Base-by-base conservation (phyloP, 2,329 filamentous ascomycete genomes). In the Cephalotrichum gorgonifer region DNA sequence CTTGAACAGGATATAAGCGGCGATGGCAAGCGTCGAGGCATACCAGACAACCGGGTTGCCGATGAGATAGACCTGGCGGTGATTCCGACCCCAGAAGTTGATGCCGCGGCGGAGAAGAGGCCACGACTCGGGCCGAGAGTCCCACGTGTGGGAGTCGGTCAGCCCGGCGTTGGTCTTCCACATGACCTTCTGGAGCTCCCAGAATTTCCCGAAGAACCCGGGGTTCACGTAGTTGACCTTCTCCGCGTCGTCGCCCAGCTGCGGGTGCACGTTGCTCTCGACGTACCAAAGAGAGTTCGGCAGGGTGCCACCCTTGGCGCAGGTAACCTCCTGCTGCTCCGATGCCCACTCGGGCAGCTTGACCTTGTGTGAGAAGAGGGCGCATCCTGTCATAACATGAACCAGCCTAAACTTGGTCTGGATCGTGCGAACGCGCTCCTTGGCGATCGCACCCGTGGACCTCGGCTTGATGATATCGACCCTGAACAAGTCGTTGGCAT, bases 321-420 rank as follows among this genome's bases (percentile, higher is more conserved):
- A 98, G 20, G 91, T 97, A n/a, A 98, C 93, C 68, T 98, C 93
- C 66, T 98, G 93, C 66, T 98, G 93, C 66, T 97, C 93, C 47
- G 85, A 98, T 43, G 87, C 93, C 93, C 93, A 98, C 3, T 95
- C 89, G 3, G 93, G 93, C 51, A 98, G 83, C 73, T 98, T 98
- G 64, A 97, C 90, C 72, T 96, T 97, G 76, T 98, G 93, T 1
- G 91, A 97, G 74, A 98, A 98, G 23, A 98, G 76, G 12, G 85
- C 86, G 62, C 93, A 98, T 43, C 91, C 90, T 54, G 89, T 95
- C 93, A 98, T 97, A 63, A 95, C 71, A 62, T 98, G 93, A 30
- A 97, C 79, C 42, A 98, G 84, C 62, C 82, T 86, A 73, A 98
- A 98, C 71, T 97, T 97, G 58, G 89, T 89, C 69, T 98, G 84